Base-by-base conservation (phyloP, 306 rosid genomes). In the Boehmeria nivea region DNA sequence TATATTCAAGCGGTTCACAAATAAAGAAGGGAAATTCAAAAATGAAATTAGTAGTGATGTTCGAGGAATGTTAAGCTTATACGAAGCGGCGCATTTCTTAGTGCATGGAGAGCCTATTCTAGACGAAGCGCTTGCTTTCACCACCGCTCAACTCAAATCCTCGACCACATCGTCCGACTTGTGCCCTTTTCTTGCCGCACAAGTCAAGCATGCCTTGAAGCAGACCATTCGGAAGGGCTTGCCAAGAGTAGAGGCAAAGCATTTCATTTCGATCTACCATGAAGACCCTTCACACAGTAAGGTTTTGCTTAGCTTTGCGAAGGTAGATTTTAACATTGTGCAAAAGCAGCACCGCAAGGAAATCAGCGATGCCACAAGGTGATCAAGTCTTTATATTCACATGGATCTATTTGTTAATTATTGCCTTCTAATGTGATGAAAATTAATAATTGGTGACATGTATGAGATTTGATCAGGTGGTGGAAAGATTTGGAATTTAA, bases 271-370 rank as follows among this genome's bases (percentile, higher is more conserved):
- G 6, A 9, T 70, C 14, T 63, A 63, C 50, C 26, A 63, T 8
- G 36, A 50, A 39, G 43, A 33, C 16, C 43, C 26, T 26, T 39
- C 59, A 2, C 60, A 28, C 24, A 34, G 26, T 19, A 12, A 70
- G 10, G 9, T 26, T 23, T 34, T 70, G 14, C 55, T 63, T 0
- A 13, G 18, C 0, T 57, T 70, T 16, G 66, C 70, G 12, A 70
- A 70, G 37, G 16, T 70, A 3, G 70, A 70, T 18, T 70, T 70
- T 54, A 70, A 57, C 61, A 6, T 27, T 17, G 12, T 70, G 43
- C 76, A 70, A 17, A 52, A 63, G 43, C 0, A 27, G 14, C 70
- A 70, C 47, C 61, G 57, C 0, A 49, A 40, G 22, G 76, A 63
- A 51, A 51, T 57, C 17, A 1, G 34, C 11, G 43, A 42, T 0